Evolutionary conservation across 2,329 filamentous ascomycete genomes (phyloP).

Genomic region (Diaporthe sp.): DNA sequence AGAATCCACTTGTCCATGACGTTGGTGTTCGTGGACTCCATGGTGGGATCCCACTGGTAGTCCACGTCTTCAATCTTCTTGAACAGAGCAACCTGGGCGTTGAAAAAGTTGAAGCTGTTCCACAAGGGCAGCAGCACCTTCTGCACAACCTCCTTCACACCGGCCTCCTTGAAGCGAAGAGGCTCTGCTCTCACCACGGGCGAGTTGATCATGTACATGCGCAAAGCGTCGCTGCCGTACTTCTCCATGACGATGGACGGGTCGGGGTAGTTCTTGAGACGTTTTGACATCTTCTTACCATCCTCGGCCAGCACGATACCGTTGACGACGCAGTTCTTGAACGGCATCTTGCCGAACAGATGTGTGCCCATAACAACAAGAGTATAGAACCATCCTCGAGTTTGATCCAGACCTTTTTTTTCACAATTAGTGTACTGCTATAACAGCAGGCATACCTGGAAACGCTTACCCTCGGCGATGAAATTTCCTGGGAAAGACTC

Average conservation of each 20-base stretch:
- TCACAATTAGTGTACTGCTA: background rate
- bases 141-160: conserved; percentile 94
- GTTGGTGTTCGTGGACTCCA: conserved; percentile 83
- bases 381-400: conserved; percentile 97
- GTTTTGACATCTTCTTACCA: conserved; percentile 99
- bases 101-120: conserved; percentile 98
- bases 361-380: conserved; percentile 89
- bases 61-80: conserved; percentile 87
- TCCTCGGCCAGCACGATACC: conserved; percentile 94
- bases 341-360: conserved; percentile 86
- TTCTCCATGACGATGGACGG: conserved; percentile 85
- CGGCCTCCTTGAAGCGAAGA: conserved; percentile 89
- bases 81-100: conserved; percentile 85
- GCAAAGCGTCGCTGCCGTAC: conserved; percentile 92
- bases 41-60: conserved; percentile 82
- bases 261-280: conserved; percentile 96
- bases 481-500: conserved; percentile 91
- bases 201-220: conserved; percentile 97
- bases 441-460: conserved; percentile 51
- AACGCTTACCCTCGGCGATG: conserved; percentile 78
- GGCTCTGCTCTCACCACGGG: conserved; percentile 94
- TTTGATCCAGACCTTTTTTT: conserved; percentile 77
- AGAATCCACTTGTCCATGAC: conserved; percentile 98
- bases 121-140: conserved; percentile 92
- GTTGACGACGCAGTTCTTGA: conserved; percentile 97